Conservation (phyloP, 1,284 basidiomycete genomes). For the Boletus subluridellus region DNA sequence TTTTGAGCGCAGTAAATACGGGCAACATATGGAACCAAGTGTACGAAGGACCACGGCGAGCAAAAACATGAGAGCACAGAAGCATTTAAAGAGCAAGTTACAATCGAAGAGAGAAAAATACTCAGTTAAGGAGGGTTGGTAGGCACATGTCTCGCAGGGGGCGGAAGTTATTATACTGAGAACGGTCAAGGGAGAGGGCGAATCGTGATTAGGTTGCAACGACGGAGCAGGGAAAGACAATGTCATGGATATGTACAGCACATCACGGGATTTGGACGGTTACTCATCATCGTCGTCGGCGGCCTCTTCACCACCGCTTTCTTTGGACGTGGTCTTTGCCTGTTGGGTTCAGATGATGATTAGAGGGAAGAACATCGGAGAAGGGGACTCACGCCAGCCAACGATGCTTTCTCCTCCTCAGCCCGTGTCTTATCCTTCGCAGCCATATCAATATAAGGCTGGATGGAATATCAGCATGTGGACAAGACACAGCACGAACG, state of each 20-base stretch:
- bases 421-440: slow-evolving; percentile 82
- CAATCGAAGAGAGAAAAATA: slow-evolving; percentile 11
- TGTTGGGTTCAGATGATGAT: neutral
- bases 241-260: slow-evolving; percentile 18
- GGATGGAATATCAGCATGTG: slow-evolving; percentile 9
- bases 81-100: slow-evolving; percentile 24
- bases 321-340: slow-evolving; percentile 43
- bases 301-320: slow-evolving; percentile 54
- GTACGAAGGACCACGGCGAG: slow-evolving; percentile 19
- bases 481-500: neutral
- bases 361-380: rapidly evolving
- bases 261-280: slow-evolving; percentile 9
- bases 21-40: slow-evolving; percentile 29
- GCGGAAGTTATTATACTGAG: slow-evolving; percentile 25
- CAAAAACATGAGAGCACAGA: slow-evolving; percentile 28
- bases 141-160: slow-evolving; percentile 31
- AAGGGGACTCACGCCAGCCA: slow-evolving; percentile 57
- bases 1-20: slow-evolving; percentile 28
- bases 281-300: slow-evolving; percentile 57
- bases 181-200: slow-evolving; percentile 4
- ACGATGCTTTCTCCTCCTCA: slow-evolving; percentile 75
- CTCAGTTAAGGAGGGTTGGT: slow-evolving; percentile 16
- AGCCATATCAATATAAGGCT: slow-evolving; percentile 91
- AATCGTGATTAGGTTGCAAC: slow-evolving; percentile 22
- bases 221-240: slow-evolving; percentile 2